Evolutionary conservation across 306 rosid species (phyloP), one percentile per base, ranked within the genome.

Genomic region (Lathyrus aphaca): DNA sequence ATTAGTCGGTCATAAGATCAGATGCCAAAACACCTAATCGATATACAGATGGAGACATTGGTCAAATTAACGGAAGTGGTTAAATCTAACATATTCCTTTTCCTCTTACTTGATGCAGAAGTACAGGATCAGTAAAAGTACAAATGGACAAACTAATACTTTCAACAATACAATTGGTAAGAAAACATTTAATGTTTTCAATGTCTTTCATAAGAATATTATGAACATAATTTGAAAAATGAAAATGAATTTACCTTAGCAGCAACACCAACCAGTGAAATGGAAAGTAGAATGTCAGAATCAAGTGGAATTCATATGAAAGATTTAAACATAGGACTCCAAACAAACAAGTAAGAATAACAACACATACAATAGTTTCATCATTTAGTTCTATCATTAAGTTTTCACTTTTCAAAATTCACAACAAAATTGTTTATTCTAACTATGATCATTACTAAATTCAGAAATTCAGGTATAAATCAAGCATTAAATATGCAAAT

Each of bases 401-500:
- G 35, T 17, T 50, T 75, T 10, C 63, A 42, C 23, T 67, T 66
- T 62, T 71, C 15, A 35, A 38, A 66, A 17, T 27, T 39, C 5
- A 10, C 10, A 27, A 30, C 11, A 72, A 46, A 7, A 46, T 44
- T 77, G 21, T 35, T n/a, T 17, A 27, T 29, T 61, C 69, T 84
- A 64, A 82, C 72, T 29, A 77, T 5, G 11, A 58, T 66, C 10
- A 43, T 25, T 51, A 23, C 5, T 39, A 39, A 48, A 75, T 77
- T 44, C 85, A 92, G 91, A 81, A 81, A 86, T 71, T 65, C 84
- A 50, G 91, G 87, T 29, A 82, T 92, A 67, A 86, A 79, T 65
- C 95, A 92, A 72, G 84, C 96, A 6, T 82, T 92, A 46, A 86
- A 89, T 14, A 84, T 91, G 91, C 96, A 91, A 76, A 86, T 91